phyloP scores from a whole-genome alignment of 805 yeast genomes.

The Jamesozyma piceae region DNA sequence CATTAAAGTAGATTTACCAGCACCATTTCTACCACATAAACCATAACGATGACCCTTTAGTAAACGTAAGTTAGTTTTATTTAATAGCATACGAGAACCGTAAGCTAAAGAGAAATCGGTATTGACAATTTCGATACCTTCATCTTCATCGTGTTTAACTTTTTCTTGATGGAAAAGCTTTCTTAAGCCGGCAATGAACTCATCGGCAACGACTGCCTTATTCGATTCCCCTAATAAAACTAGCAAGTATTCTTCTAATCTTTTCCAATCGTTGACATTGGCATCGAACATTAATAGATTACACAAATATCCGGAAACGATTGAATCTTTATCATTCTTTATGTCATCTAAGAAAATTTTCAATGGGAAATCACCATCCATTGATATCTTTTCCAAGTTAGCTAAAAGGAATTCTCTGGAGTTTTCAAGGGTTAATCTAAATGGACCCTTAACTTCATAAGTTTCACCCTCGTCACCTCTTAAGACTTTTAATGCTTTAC shows the following conservation, averaged over 20 bases:
- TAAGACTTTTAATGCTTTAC: slow-evolving; percentile 74
- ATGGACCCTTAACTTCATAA: slow-evolving; percentile 42
- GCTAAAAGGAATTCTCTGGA: slow-evolving; percentile 38
- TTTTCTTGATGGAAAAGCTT: slow-evolving; percentile 40
- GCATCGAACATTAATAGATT: slow-evolving; percentile 50
- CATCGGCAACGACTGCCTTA: slow-evolving; percentile 30
- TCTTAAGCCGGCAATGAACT: slow-evolving; percentile 43
- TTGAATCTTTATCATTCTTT: slow-evolving; percentile 11
- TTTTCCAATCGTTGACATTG: slow-evolving; percentile 66
- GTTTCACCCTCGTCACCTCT: slow-evolving; percentile 69
- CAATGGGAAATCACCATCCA: slow-evolving; percentile 8
- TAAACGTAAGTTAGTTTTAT: slow-evolving; percentile 81
- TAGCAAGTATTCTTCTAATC: slow-evolving; percentile 46
- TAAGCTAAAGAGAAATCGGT: slow-evolving; percentile 93
- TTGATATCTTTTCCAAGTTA: slow-evolving; percentile 10
- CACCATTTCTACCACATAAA: slow-evolving; percentile 96
- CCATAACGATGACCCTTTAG: slow-evolving; percentile 96
- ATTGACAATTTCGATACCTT: slow-evolving; percentile 85
- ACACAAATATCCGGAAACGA: slow-evolving; percentile 39
- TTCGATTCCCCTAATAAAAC: slow-evolving; percentile 32
- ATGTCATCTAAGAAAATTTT: slow-evolving; percentile 22
- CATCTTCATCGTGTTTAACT: slow-evolving; percentile 50
- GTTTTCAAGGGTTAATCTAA: slow-evolving; percentile 52
- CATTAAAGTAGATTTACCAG: slow-evolving; percentile 96
- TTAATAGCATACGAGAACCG: slow-evolving; percentile 93